A percentile compares a stretch with the other conserved stretches of the same genome.
These are phyloP conservation scores for Ceratobasidium sp. DNA, from an alignment of 1,284 basidiomycete genomes.

Conservation along the genomic window DNA sequence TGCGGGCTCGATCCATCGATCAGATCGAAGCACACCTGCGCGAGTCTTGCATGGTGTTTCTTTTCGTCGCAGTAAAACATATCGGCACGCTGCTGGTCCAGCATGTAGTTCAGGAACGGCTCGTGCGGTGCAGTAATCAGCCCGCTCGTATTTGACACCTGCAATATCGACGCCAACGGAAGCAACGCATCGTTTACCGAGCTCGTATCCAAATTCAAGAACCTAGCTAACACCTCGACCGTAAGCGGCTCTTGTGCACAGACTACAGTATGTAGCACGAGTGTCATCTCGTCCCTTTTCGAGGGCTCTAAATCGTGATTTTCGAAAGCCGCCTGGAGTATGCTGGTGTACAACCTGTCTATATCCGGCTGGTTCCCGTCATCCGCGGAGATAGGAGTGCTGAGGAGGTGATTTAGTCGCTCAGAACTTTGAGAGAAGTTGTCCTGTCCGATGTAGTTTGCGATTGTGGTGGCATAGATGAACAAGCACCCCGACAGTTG, in stretches of 20 bases:
- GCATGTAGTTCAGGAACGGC: conserved; percentile 15
- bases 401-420: background rate
- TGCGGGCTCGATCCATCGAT: background rate
- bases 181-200: background rate
- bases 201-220: background rate
- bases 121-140: background rate
- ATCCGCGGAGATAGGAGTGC: too few species aligned
- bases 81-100: background rate
- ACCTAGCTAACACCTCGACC: background rate
- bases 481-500: background rate
- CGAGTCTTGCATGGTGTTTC: background rate
- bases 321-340: background rate
- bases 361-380: background rate
- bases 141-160: background rate
- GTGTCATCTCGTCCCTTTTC: background rate
- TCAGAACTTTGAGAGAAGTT: background rate
- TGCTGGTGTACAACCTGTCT: background rate
- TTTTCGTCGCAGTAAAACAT: conserved; percentile 7
- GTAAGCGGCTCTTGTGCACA: conserved; percentile 9
- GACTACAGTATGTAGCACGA: background rate
- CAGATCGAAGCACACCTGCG: background rate
- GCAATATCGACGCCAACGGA: background rate
- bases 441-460: background rate
- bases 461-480: background rate
- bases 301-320: background rate